Conservation (phyloP, 306 rosid species). For the Ormosia semicastrata region DNA sequence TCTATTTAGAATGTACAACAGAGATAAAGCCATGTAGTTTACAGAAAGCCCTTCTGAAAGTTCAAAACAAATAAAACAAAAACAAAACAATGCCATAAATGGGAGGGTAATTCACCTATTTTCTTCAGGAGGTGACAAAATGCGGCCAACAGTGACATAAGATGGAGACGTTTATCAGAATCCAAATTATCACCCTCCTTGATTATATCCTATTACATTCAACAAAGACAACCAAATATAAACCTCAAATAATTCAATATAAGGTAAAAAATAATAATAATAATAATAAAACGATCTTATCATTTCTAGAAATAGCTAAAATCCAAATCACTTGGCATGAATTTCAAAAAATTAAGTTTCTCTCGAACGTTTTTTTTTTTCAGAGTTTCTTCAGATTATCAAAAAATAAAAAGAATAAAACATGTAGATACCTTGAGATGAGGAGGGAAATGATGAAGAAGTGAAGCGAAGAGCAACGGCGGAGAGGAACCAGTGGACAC, state of each 20-base stretch:
- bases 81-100: not conserved
- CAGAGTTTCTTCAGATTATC: not conserved
- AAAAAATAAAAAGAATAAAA: not conserved
- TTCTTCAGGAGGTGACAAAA: slow-evolving; percentile 74
- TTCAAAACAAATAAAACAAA: not conserved
- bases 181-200: slow-evolving; percentile 45
- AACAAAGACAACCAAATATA: slow-evolving; percentile 12
- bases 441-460: slow-evolving; percentile 51
- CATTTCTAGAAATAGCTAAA: not conserved
- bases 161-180: slow-evolving; percentile 45
- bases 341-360: not conserved
- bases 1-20: not conserved
- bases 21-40: not conserved
- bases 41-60: not conserved
- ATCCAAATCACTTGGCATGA: not conserved
- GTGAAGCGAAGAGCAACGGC: slow-evolving; percentile 52
- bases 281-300: not conserved
- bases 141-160: slow-evolving; percentile 55
- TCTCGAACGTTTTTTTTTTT: not conserved
- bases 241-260: not conserved
- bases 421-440: slow-evolving; percentile 38
- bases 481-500: slow-evolving; percentile 66
- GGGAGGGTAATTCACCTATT: slow-evolving; percentile 44
- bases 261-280: not conserved
- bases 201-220: slow-evolving; percentile 44